phyloP scores from a whole-genome alignment of 495 filamentous ascomycete species.

The Trichoderma asperelloides region DNA sequence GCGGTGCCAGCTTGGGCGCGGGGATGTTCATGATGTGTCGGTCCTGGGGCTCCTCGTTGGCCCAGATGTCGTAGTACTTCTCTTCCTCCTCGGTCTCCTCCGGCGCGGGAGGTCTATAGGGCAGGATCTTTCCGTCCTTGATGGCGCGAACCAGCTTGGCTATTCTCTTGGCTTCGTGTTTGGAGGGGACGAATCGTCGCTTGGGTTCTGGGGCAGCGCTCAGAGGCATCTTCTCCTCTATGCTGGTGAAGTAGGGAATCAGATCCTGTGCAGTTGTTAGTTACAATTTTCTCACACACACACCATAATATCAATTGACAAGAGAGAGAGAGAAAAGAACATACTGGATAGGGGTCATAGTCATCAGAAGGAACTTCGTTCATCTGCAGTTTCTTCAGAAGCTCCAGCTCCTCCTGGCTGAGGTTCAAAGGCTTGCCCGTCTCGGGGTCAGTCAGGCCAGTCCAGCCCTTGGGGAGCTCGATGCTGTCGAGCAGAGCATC shows the following conservation, averaged over 20 bases:
- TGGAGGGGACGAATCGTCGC: slow-evolving; percentile 91
- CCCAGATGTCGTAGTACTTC: slow-evolving; percentile 81
- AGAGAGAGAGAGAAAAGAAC: slow-evolving; percentile 14
- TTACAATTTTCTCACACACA: background rate
- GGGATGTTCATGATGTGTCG: slow-evolving; percentile 91
- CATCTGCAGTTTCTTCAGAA: slow-evolving; percentile 81
- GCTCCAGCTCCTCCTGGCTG: slow-evolving; percentile 78
- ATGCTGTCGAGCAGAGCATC: slow-evolving; percentile 94
- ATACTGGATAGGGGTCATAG: slow-evolving; percentile 78
- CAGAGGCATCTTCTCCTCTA: slow-evolving; percentile 86
- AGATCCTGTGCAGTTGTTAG: slow-evolving; percentile 45
- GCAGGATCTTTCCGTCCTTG: slow-evolving; percentile 83
- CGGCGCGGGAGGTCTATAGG: slow-evolving; percentile 73
- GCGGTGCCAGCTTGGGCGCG: slow-evolving; percentile 90
- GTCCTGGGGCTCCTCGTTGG: slow-evolving; percentile 72
- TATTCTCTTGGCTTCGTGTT: slow-evolving; percentile 90
- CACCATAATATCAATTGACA: background rate
- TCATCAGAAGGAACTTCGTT: slow-evolving; percentile 81
- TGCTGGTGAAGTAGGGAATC: slow-evolving; percentile 86
- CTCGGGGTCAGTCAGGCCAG: slow-evolving; percentile 82
- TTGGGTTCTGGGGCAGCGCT: slow-evolving; percentile 94
- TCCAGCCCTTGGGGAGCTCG: slow-evolving; percentile 97
- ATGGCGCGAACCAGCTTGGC: slow-evolving; percentile 99
- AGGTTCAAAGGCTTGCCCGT: slow-evolving; percentile 88
- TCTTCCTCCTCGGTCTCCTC: slow-evolving; percentile 60